Conservation (phyloP, 352 stramenopile genomes). For the Phytophthora citrophthora region DNA sequence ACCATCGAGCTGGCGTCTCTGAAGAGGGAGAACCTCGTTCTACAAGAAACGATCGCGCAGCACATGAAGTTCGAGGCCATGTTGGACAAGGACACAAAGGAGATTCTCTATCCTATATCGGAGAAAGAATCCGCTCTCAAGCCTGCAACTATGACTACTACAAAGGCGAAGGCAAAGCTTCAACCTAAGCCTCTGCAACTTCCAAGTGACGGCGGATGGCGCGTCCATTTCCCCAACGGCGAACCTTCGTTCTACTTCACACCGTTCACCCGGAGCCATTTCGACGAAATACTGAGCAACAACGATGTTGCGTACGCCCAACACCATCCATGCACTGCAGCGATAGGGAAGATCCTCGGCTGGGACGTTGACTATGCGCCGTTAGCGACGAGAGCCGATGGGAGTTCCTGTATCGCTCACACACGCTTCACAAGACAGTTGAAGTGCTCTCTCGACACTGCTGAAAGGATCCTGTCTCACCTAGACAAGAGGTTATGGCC, state of each 20-base stretch:
- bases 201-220: conserved; percentile 2
- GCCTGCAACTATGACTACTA: too few relatives aligned
- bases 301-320: neutral
- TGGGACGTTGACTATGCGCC: neutral
- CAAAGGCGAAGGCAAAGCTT: too few relatives aligned
- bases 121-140: too few relatives aligned
- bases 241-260: conserved; percentile 23
- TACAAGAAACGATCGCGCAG: neutral
- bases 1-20: neutral
- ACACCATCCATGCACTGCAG: conserved; percentile 1
- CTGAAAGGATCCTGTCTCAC: neutral
- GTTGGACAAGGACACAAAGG: too few relatives aligned
- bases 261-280: conserved; percentile 13
- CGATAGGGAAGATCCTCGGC: conserved; percentile 18
- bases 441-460: neutral
- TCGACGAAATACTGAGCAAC: neutral
- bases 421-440: neutral
- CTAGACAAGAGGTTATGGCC: neutral
- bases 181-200: too few relatives aligned
- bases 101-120: too few relatives aligned
- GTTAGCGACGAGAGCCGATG: neutral
- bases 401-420: neutral
- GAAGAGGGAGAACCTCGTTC: neutral
- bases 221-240: conserved; percentile 1
- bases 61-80: too few relatives aligned